These are phyloP conservation scores for Tephrocybe sp. DNA, from an alignment of 768 basidiomycete species.

Conservation along the genomic window DNA sequence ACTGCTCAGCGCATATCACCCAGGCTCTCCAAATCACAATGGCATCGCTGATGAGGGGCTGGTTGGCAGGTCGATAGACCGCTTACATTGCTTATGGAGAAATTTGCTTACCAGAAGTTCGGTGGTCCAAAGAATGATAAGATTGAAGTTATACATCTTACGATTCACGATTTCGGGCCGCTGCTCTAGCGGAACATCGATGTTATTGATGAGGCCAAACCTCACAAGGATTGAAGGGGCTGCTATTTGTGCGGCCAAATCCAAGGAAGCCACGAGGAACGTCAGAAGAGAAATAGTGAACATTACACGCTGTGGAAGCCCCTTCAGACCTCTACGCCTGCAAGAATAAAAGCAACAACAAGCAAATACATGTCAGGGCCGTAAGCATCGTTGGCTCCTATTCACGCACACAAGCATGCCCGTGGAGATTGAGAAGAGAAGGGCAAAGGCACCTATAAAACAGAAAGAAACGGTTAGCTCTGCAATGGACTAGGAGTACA, in stretches of 20 bases:
- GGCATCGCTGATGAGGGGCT: slow-evolving; percentile 19
- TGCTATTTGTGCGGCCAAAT: background rate
- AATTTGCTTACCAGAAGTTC: slow-evolving; percentile 1
- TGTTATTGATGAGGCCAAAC: background rate
- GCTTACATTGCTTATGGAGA: background rate
- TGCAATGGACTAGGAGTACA: no score
- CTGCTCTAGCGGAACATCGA: background rate
- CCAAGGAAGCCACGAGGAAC: slow-evolving; percentile 5
- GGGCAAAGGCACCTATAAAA: slow-evolving; percentile 1
- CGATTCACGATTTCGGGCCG: background rate
- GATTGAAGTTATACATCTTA: background rate
- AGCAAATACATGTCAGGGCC: no score
- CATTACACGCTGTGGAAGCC: slow-evolving; percentile 1
- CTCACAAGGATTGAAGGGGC: background rate
- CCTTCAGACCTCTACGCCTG: slow-evolving; percentile 1
- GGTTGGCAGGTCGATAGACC: background rate
- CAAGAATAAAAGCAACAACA: background rate
- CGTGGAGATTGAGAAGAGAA: slow-evolving; percentile 4
- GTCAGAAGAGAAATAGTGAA: slow-evolving; percentile 2
- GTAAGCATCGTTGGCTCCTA: no score
- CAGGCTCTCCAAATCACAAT: slow-evolving; percentile 11
- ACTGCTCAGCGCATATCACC: slow-evolving; percentile 16
- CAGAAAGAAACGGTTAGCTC: no score
- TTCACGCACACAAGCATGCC: background rate
- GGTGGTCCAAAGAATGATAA: background rate